A percentile compares a stretch with the other conserved stretches of the same genome.
These are phyloP conservation scores for Xylariales sp. DNA, from an alignment of 2,329 filamentous ascomycete genomes.

Conservation along the genomic window DNA sequence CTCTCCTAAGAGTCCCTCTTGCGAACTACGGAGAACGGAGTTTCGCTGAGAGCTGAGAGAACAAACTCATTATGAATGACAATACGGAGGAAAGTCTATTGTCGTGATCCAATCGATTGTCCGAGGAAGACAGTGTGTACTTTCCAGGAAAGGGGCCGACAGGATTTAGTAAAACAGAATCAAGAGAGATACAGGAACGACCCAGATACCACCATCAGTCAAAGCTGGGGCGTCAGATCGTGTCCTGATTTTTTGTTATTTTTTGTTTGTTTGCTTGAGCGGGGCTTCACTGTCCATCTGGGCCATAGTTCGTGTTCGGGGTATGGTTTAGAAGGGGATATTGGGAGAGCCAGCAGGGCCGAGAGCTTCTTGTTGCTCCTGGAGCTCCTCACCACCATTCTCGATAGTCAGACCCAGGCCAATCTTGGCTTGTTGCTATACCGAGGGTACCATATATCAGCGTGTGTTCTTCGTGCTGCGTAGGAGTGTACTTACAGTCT, in stretches of 20 bases:
- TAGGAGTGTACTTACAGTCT: constrained; percentile 74
- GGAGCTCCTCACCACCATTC: constrained; percentile 76
- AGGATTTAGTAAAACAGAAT: constrained; percentile 7
- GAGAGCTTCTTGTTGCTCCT: constrained; percentile 72
- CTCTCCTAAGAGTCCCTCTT: background rate
- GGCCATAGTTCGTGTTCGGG: background rate
- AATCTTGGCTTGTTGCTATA: constrained; percentile 88
- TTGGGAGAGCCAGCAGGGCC: constrained; percentile 50
- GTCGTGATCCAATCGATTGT: no score
- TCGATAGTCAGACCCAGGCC: constrained; percentile 92
- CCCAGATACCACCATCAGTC: background rate
- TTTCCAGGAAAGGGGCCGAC: background rate
- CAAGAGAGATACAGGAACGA: constrained; percentile 2
- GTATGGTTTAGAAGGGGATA: constrained; percentile 62
- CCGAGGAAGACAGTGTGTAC: constrained; percentile 2
- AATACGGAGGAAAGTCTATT: constrained; percentile 5
- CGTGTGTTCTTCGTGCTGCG: background rate
- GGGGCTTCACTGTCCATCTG: background rate
- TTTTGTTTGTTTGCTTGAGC: background rate
- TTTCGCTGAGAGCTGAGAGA: background rate
- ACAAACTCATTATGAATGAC: constrained; percentile 5
- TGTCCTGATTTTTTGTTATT: background rate
- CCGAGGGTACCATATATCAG: constrained; percentile 21
- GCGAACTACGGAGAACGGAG: background rate
- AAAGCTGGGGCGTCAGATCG: background rate